Evolutionary conservation across 257 asterid genomes (phyloP).

Genomic region (Gentiana dahurica): DNA sequence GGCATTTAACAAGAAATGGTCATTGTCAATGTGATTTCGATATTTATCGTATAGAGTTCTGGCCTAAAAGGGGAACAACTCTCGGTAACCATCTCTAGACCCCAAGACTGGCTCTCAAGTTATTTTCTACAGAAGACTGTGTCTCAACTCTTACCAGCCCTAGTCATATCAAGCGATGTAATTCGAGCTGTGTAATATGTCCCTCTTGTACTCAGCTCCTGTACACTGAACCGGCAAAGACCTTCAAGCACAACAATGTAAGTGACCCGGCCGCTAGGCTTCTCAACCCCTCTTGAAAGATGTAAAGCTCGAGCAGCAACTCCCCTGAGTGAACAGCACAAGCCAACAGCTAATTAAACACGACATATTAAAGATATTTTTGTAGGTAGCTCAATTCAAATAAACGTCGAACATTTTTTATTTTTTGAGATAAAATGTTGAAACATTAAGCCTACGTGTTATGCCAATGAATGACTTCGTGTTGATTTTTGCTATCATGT

Average conservation of each 20-base stretch:
- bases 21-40: too few species aligned
- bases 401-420: not conserved
- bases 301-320: slow-evolving; percentile 98
- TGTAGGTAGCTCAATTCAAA: not conserved
- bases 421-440: too few species aligned
- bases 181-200: slow-evolving; percentile 93
- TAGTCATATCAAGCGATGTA: slow-evolving; percentile 81
- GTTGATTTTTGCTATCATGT: slow-evolving; percentile 62
- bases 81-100: too few species aligned
- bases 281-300: slow-evolving; percentile 96
- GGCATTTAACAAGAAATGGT: too few species aligned
- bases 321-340: slow-evolving; percentile 36
- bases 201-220: slow-evolving; percentile 94
- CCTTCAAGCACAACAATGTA: slow-evolving; percentile 97
- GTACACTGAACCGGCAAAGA: slow-evolving; percentile 88
- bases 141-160: slow-evolving; percentile 47
- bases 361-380: not conserved
- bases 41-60: too few species aligned
- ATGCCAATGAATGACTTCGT: slow-evolving; percentile 94
- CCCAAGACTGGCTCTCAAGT: too few species aligned
- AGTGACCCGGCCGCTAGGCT: slow-evolving; percentile 98
- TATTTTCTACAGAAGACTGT: slow-evolving; percentile 2
- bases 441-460: slow-evolving; percentile 36
- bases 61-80: too few species aligned
- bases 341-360: slow-evolving; percentile 6